phyloP scores from a whole-genome alignment of 2,329 filamentous ascomycete species.

The Fusarium penzigii region DNA sequence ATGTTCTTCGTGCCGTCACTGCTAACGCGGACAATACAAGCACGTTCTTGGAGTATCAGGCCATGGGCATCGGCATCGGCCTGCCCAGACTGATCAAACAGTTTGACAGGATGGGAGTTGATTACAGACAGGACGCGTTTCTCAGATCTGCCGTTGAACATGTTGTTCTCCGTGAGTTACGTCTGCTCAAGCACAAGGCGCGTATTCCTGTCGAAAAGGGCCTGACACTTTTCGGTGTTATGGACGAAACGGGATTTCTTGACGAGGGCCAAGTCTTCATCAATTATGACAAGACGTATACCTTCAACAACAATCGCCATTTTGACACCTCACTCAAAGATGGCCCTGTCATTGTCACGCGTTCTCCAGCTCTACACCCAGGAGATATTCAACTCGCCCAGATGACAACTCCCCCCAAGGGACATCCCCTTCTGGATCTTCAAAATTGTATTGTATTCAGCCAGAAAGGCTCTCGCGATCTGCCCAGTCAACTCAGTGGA shows the following conservation, averaged over 20 bases:
- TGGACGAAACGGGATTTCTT: conserved; percentile 76
- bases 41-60: conserved; percentile 63
- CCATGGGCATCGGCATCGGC: conserved; percentile 60
- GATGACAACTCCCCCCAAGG: conserved; percentile 60
- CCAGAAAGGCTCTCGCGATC: conserved; percentile 66
- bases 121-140: conserved; percentile 69
- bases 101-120: conserved; percentile 57
- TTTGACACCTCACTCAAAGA: conserved; percentile 34
- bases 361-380: conserved; percentile 80
- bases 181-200: conserved; percentile 75
- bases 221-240: conserved; percentile 77
- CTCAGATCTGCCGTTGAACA: conserved; percentile 71
- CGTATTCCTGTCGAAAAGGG: conserved; percentile 72
- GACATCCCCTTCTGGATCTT: conserved; percentile 62
- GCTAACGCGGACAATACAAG: conserved; percentile 61
- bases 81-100: conserved; percentile 63
- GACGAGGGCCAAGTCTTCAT: conserved; percentile 69
- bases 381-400: conserved; percentile 72
- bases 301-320: conserved; percentile 19
- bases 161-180: conserved; percentile 67
- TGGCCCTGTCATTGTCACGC: conserved; percentile 63
- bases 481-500: conserved; percentile 77
- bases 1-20: conserved; percentile 60
- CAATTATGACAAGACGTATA: conserved; percentile 47
- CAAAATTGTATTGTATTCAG: conserved; percentile 81